A percentile compares a stretch with the other conserved stretches of the same genome.
These are phyloP conservation scores for Apiospora sp. DNA, from an alignment of 2,329 filamentous ascomycete genomes.

Conservation along the genomic window DNA sequence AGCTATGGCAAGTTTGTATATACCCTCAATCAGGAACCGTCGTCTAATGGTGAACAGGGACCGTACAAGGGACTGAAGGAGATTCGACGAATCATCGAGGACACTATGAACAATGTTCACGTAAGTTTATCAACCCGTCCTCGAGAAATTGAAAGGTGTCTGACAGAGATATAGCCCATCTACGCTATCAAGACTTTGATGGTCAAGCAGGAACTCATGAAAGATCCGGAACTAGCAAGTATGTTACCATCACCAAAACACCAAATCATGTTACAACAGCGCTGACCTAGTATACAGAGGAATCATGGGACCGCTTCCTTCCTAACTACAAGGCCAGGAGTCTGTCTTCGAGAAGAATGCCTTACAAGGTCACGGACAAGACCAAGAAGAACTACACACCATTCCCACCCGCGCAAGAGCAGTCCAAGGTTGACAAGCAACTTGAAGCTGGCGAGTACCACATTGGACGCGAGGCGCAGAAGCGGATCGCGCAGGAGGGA, in stretches of 20 bases:
- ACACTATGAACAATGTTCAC: conserved; percentile 95
- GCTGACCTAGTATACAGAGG: conserved; percentile 49
- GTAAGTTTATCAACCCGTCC: conserved; percentile 82
- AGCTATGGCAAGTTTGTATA: background rate
- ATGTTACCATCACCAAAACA: background rate
- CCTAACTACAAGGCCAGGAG: conserved; percentile 97
- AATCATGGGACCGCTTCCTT: conserved; percentile 94
- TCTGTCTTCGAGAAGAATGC: conserved; percentile 82
- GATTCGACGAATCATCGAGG: conserved; percentile 75
- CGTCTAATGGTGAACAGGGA: conserved; percentile 88
- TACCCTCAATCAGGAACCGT: background rate
- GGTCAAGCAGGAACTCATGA: conserved; percentile 91
- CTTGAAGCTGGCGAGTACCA: conserved; percentile 99
- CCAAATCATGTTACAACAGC: background rate
- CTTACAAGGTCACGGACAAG: conserved; percentile 91
- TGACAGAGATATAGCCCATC: conserved; percentile 30
- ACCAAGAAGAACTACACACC: conserved; percentile 93
- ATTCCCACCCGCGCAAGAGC: conserved; percentile 95
- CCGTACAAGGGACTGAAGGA: conserved; percentile 94
- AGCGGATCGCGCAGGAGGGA: conserved; percentile 80
- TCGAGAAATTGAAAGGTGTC: background rate
- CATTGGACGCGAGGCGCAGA: conserved; percentile 90
- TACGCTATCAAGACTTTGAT: conserved; percentile 33
- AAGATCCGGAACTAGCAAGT: conserved; percentile 81
- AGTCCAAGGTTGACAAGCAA: conserved; percentile 98